These are phyloP conservation scores for Mycena indigotica DNA, from an alignment of 768 basidiomycete species.

Conservation along the genomic window DNA sequence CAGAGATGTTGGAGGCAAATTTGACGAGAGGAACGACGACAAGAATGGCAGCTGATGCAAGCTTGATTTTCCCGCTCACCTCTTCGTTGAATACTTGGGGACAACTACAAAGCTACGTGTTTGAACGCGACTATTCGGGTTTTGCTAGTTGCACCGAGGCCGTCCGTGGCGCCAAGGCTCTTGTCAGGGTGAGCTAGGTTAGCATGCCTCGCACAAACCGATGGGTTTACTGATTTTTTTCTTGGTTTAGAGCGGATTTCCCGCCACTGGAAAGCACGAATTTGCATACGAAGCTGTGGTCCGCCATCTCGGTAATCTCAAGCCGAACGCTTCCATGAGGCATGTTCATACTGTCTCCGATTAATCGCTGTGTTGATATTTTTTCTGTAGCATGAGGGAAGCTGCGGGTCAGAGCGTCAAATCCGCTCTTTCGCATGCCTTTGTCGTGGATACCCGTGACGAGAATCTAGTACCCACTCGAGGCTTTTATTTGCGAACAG, in stretches of 20 bases:
- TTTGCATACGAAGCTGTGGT: constrained; percentile 82
- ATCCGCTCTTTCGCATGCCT: constrained; percentile 81
- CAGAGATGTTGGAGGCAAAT: constrained; percentile 83
- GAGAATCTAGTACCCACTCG: constrained; percentile 62
- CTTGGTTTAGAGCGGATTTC: constrained; percentile 38
- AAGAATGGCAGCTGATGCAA: constrained; percentile 75
- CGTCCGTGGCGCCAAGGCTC: constrained; percentile 63
- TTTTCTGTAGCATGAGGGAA: constrained; percentile 67
- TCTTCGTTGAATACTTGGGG: constrained; percentile 65
- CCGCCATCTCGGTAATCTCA: constrained; percentile 71
- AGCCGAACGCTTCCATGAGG: constrained; percentile 82
- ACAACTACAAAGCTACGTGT: constrained; percentile 69
- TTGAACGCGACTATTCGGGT: constrained; percentile 78
- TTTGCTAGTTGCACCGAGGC: constrained; percentile 75
- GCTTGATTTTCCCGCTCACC: constrained; percentile 63
- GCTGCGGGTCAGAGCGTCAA: constrained; percentile 81
- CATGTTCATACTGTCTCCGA: constrained; percentile 35
- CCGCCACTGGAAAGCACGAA: constrained; percentile 62
- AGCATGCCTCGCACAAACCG: constrained; percentile 32
- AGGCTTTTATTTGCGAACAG: constrained; percentile 65
- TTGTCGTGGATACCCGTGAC: constrained; percentile 74
- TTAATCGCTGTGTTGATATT: too few relatives aligned
- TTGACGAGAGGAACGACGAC: constrained; percentile 87
- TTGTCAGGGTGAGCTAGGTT: constrained; percentile 75
- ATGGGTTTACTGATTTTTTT: constrained; percentile 22